These are phyloP conservation scores for Acanthamoeba quina DNA, from an alignment of 208 protist genomes.

Conservation along the genomic window DNA sequence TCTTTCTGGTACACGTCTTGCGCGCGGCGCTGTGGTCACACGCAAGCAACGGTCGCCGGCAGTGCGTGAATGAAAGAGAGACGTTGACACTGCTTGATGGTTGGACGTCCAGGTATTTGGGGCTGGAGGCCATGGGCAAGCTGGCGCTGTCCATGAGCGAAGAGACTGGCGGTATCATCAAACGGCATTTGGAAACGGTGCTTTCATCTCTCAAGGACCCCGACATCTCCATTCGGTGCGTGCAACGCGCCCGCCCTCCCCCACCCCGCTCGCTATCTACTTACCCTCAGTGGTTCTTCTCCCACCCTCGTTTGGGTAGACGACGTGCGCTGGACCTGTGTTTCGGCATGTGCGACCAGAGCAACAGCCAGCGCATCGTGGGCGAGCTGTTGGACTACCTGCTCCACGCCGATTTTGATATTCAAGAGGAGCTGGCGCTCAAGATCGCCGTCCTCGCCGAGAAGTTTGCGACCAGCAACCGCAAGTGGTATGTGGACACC, in stretches of 20 bases:
- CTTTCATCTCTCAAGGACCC: constrained; percentile 94
- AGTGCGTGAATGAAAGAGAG: background rate
- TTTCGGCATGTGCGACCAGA: constrained; percentile 97
- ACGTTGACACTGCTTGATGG: background rate
- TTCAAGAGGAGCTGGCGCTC: constrained; percentile 96
- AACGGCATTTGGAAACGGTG: constrained; percentile 75
- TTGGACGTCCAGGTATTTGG: constrained; percentile 82
- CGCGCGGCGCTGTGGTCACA: no score
- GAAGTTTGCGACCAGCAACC: constrained; percentile 94
- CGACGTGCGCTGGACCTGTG: constrained; percentile 97
- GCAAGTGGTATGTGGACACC: constrained; percentile 97
- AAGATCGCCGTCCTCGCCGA: constrained; percentile 97
- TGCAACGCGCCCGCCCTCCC: no score
- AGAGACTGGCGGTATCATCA: constrained; percentile 68
- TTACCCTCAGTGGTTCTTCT: no score
- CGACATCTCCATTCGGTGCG: constrained; percentile 96
- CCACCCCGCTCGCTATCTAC: background rate
- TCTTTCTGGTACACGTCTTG: background rate
- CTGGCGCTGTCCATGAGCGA: constrained; percentile 84
- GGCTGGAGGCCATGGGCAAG: constrained; percentile 86
- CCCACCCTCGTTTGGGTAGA: background rate
- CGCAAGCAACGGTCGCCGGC: no score
- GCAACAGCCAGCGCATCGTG: constrained; percentile 93
- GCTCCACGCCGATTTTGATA: constrained; percentile 92
- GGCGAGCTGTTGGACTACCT: constrained; percentile 87